Conservation (phyloP, 345 rosid species). For the Draba incana region DNA sequence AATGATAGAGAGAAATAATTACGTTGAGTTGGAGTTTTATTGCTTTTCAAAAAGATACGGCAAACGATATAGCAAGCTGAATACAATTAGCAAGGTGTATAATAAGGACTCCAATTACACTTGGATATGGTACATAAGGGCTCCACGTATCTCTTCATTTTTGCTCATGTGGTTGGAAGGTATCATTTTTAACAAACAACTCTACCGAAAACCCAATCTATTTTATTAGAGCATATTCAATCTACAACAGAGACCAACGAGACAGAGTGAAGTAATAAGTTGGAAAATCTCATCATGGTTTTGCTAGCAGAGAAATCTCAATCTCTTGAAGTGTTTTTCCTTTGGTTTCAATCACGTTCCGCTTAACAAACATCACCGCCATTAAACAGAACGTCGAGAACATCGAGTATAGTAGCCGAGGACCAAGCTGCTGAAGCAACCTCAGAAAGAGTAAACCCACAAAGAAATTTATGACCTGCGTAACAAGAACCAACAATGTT, state of each 20-base stretch:
- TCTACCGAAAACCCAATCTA: conserved; percentile 2
- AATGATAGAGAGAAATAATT: too few species aligned
- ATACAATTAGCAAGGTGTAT: too few species aligned
- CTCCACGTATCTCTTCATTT: too few species aligned
- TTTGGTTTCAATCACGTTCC: conserved; percentile 89
- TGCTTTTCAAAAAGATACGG: too few species aligned
- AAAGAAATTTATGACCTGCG: conserved; percentile 90
- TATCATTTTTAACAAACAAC: background rate
- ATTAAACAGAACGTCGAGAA: conserved; percentile 77
- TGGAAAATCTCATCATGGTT: conserved; percentile 18
- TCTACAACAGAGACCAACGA: background rate
- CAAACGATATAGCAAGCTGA: too few species aligned
- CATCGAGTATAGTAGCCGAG: conserved; percentile 73
- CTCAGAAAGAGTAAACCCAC: conserved; percentile 92
- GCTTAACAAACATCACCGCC: conserved; percentile 82
- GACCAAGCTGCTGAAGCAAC: conserved; percentile 79
- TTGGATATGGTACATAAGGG: too few species aligned
- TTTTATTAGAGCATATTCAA: background rate
- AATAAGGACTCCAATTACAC: too few species aligned
- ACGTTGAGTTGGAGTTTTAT: too few species aligned
- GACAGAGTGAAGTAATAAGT: background rate
- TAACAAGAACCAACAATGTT: conserved; percentile 16
- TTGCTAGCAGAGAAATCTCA: conserved; percentile 83
- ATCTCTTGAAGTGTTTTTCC: conserved; percentile 98
- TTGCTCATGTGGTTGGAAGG: too few species aligned